phyloP scores from a whole-genome alignment of 495 filamentous ascomycete genomes.

The Tuber magnatum region DNA sequence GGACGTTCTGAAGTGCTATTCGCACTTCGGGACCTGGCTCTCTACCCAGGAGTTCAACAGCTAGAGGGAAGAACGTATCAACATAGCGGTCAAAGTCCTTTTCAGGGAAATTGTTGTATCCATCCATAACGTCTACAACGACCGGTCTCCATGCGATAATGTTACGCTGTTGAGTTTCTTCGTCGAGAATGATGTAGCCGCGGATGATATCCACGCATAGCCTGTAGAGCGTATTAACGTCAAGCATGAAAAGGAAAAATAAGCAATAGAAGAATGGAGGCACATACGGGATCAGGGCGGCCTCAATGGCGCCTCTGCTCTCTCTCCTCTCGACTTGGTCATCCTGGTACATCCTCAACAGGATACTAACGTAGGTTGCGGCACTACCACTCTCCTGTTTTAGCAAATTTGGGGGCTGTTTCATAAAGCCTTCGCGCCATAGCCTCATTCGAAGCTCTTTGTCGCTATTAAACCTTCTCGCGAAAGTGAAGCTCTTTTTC shows the following conservation, averaged over 20 bases:
- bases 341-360: slow-evolving; percentile 95
- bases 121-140: slow-evolving; percentile 94
- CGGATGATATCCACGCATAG: slow-evolving; percentile 88
- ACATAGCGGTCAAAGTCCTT: slow-evolving; percentile 75
- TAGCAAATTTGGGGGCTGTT: slow-evolving; percentile 94
- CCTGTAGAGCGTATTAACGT: slow-evolving; percentile 39
- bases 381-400: slow-evolving; percentile 94
- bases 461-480: slow-evolving; percentile 93
- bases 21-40: slow-evolving; percentile 75
- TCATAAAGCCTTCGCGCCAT: slow-evolving; percentile 99
- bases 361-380: slow-evolving; percentile 84
- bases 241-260: background rate
- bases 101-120: slow-evolving; percentile 79
- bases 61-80: slow-evolving; percentile 73
- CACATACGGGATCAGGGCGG: slow-evolving; percentile 75
- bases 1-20: slow-evolving; percentile 62
- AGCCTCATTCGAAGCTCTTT: slow-evolving; percentile 89
- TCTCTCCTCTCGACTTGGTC: slow-evolving; percentile 70
- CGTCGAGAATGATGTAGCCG: slow-evolving; percentile 73
- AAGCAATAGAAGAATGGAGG: background rate
- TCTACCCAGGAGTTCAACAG: slow-evolving; percentile 71
- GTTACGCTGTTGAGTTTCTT: slow-evolving; percentile 91
- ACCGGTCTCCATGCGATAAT: slow-evolving; percentile 95
- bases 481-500: slow-evolving; percentile 92
- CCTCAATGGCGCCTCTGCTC: slow-evolving; percentile 72